Conservation (phyloP, 495 filamentous ascomycete species). For the Hypoxylon crocopeplum region DNA sequence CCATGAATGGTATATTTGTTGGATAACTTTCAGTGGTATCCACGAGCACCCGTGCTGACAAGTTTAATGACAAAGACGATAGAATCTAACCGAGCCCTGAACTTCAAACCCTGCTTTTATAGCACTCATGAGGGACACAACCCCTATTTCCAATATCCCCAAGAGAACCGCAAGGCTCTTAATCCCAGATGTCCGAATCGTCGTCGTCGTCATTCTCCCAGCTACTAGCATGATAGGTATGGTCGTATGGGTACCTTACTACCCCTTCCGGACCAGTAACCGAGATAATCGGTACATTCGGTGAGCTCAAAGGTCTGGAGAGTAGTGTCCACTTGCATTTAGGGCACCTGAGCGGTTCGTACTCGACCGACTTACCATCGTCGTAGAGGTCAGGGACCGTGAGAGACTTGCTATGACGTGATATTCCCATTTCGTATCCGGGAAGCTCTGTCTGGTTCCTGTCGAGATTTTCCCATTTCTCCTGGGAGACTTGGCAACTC, state of each 20-base stretch:
- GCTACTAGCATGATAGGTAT: slow-evolving; percentile 11
- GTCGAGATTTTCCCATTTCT: background rate
- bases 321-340: slow-evolving; percentile 9
- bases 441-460: background rate
- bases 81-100: too few species aligned
- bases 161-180: background rate
- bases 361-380: too few species aligned
- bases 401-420: background rate
- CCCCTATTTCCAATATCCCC: background rate
- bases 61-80: too few species aligned
- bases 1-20: too few species aligned
- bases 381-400: background rate
- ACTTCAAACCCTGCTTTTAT: too few species aligned
- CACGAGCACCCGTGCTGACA: too few species aligned
- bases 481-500: background rate
- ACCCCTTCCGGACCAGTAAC: slow-evolving; percentile 8
- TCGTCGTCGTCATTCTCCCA: background rate
- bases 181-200: slow-evolving; percentile 10
- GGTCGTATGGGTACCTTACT: slow-evolving; percentile 10
- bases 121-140: too few species aligned
- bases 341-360: background rate
- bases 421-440: background rate
- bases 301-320: background rate
- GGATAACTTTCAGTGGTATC: too few species aligned
- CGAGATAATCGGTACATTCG: slow-evolving; percentile 4